Evolutionary conservation across 176 grass and related monocot species (phyloP), one percentile per base, ranked within the genome.

Genomic region (Cocos nucifera): DNA sequence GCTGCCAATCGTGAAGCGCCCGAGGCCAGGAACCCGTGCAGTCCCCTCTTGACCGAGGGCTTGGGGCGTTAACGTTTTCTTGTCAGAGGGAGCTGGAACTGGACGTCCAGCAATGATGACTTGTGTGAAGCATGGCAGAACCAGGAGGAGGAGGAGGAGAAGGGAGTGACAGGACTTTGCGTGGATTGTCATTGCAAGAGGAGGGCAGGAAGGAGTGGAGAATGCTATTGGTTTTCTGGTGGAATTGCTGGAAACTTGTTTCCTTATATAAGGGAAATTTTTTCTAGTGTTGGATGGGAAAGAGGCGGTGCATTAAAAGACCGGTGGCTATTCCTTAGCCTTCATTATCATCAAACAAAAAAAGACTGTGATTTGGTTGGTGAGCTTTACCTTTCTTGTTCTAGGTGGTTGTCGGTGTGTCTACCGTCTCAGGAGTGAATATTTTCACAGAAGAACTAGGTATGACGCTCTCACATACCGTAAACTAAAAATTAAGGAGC

Each of bases 221-320:
- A 59, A 5, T 26, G 57, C 5, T 61, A 6, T 61, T 61, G 58
- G 17, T 32, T 61, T 61, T 15, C 26, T 32, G 27, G 15, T 17
- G 24, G 27, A 61, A 29, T 27, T 19, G 15, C 27, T 7, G 6
- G 16, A 35, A 29, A 15, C 3, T 61, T 6, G 58, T 2, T 25
- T 32, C n/a, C 25, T 60, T 30, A 29, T 61, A 61, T 61, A 35
- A 61, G 15, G 27, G 17, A 61, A 18, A 23, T 7, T 15, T 0
- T 14, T 9, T 17, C 25, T 18, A 19, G 58, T 2, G 25, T 61
- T 35, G 17, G 58, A 30, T 61, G 58, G 23, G n/a, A 17, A 30
- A 60, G 24, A 28, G 58, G 25, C 58, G 58, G 58, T 35, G 58
- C 58, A n/a, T 60, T 61, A 35, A 61, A 56, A 18, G 21, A 21